Conservation (phyloP, 2,329 filamentous ascomycete genomes). For the Clonostachys rhizophaga region DNA sequence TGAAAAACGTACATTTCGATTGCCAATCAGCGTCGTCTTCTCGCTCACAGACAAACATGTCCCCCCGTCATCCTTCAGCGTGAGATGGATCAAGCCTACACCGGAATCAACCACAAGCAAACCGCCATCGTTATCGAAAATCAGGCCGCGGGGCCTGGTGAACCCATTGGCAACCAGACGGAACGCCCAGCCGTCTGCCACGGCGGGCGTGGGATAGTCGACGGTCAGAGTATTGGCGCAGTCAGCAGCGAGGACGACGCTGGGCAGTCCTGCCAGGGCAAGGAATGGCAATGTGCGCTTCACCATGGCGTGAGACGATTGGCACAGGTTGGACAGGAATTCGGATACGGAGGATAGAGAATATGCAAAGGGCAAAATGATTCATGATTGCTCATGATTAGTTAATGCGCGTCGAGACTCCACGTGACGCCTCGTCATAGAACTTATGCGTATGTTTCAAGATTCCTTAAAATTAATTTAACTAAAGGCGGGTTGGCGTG, state of each 20-base stretch:
- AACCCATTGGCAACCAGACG: slow-evolving; percentile 35
- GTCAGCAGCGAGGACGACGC: not conserved
- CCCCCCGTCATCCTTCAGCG: slow-evolving; percentile 31
- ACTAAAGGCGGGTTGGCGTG: no score
- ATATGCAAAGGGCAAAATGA: no score
- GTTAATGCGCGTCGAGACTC: no score
- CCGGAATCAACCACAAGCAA: slow-evolving; percentile 39
- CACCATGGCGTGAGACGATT: no score
- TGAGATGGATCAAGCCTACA: slow-evolving; percentile 32
- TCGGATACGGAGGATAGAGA: no score
- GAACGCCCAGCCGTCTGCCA: slow-evolving; percentile 37
- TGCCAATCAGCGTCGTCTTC: slow-evolving; percentile 26
- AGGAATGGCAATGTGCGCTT: no score
- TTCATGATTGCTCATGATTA: no score
- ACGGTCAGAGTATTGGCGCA: slow-evolving; percentile 22
- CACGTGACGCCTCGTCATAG: no score
- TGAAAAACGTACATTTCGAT: slow-evolving; percentile 21
- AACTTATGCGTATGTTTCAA: no score
- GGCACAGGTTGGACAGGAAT: no score
- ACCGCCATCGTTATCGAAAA: slow-evolving; percentile 37
- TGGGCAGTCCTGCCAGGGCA: no score
- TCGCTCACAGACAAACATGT: slow-evolving; percentile 31
- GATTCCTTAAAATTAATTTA: no score
- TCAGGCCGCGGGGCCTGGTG: slow-evolving; percentile 34
- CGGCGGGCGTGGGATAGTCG: slow-evolving; percentile 25